Evolutionary conservation across 345 rosid species (phyloP), one percentile per base, ranked within the genome.

Genomic region (Lepidium sativum): DNA sequence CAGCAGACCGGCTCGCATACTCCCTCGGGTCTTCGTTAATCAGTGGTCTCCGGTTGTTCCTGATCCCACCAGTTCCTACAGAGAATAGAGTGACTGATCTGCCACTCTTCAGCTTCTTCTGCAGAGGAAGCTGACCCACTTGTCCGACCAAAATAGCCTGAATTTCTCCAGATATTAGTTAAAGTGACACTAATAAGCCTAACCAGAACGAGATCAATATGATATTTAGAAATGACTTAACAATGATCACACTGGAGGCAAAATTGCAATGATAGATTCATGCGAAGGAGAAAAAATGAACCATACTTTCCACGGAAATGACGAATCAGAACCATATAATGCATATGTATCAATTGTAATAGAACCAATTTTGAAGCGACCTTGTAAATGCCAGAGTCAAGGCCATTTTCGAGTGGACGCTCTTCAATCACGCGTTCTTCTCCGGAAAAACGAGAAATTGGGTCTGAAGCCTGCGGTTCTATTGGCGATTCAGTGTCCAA

Each of bases 131-230:
- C 77, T 81, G 92, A 67, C 97, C 96, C 18, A 86, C 97, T 79
- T 78, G 87, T 58, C 99, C 99, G 68, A 94, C 87, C 72, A 94
- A 53, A 50, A 94, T 90, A 14, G 99, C 97, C 99, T 90, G 62
- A 23, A 78, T 68, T 23, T 50, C 63, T 17, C 32, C 61, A 6
- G 33, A 44, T 40, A 31, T 25, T 4, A 17, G 8, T 38, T 14
- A 1, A 9, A 43, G 47, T 11, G 4, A 14, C 43, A 42, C 3
- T 9, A 2, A 41, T 51, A 60, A 35, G 15, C 64, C 14, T 29
- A 60, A 15, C 0, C 37, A 1, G 18, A 65, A 60, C n/a, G 38
- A 62, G 39, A 38, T 39, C 3, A 20, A 37, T 12, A 4, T 12
- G 23, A 37, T 37, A 10, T 33, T 13, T 27, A 16, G 4, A 23